These are phyloP conservation scores for Begonia peltatifolia DNA, from an alignment of 306 rosid genomes.

Conservation along the genomic window DNA sequence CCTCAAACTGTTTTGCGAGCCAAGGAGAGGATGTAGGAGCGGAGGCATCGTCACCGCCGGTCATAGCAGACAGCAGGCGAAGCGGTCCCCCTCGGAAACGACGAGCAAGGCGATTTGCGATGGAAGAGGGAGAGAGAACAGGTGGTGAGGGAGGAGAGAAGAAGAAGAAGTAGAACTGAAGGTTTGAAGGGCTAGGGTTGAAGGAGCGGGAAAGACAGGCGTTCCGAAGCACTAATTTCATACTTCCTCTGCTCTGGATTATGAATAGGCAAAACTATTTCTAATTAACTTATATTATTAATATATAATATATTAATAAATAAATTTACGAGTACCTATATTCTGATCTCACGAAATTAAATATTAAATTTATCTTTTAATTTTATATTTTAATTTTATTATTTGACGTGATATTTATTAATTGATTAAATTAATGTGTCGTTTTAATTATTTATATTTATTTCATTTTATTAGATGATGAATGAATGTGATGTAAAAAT, in stretches of 20 bases:
- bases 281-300: no score
- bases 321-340: no score
- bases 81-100: conserved; percentile 11
- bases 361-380: no score
- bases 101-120: conserved; percentile 7
- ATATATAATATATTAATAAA: no score
- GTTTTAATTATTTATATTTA: no score
- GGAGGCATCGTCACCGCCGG: conserved; percentile 25
- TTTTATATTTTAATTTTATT: no score
- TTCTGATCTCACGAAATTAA: no score
- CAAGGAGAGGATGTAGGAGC: conserved; percentile 19
- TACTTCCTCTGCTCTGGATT: not conserved
- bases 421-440: no score
- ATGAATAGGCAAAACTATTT: no score
- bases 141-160: conserved; percentile 4
- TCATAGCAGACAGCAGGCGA: conserved; percentile 25
- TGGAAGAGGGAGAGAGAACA: conserved; percentile 1
- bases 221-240: conserved; percentile 57
- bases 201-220: conserved; percentile 25
- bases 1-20: conserved; percentile 67
- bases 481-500: no score
- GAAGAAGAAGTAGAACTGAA: not conserved
- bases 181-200: conserved; percentile 30
- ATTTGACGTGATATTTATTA: no score
- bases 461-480: no score